These are phyloP conservation scores for Aspergillus aculeatus DNA, from an alignment of 2,329 filamentous ascomycete genomes.

Conservation along the genomic window DNA sequence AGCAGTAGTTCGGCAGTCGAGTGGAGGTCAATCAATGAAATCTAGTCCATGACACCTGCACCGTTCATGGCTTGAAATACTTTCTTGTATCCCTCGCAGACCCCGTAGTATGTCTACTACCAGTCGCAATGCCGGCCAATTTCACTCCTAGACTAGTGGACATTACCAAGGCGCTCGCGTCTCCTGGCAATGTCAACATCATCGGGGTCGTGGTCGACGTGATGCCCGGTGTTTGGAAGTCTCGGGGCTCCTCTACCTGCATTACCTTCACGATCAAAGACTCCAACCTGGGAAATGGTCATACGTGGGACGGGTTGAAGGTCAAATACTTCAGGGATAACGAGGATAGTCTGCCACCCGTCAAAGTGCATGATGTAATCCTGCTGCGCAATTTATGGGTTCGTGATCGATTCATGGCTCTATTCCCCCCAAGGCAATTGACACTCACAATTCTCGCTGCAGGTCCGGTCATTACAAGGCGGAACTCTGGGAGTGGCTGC, in stretches of 20 bases:
- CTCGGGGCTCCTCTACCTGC: constrained; percentile 59
- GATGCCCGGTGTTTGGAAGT: constrained; percentile 50
- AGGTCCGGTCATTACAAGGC: constrained; percentile 24
- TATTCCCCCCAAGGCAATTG: background rate
- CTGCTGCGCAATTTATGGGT: constrained; percentile 61
- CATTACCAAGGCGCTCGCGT: constrained; percentile 47
- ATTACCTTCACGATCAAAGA: constrained; percentile 63
- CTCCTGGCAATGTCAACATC: constrained; percentile 52
- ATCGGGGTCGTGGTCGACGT: constrained; percentile 71
- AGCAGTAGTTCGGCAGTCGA: background rate
- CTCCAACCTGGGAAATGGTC: constrained; percentile 45
- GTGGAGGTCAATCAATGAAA: background rate
- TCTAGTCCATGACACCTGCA: background rate
- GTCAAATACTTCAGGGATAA: constrained; percentile 62
- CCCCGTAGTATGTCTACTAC: background rate
- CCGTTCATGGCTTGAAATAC: background rate
- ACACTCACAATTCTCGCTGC: background rate
- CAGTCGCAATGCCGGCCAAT: constrained; percentile 3
- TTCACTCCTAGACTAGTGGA: constrained; percentile 42
- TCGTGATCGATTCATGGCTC: constrained; percentile 12
- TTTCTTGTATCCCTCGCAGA: background rate
- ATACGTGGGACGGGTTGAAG: constrained; percentile 43
- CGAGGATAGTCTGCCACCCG: constrained; percentile 43
- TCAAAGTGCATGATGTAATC: constrained; percentile 61
- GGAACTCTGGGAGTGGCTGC: constrained; percentile 27